phyloP scores from a whole-genome alignment of 2,329 filamentous ascomycete genomes.

The Trichophyton schoenleinii region DNA sequence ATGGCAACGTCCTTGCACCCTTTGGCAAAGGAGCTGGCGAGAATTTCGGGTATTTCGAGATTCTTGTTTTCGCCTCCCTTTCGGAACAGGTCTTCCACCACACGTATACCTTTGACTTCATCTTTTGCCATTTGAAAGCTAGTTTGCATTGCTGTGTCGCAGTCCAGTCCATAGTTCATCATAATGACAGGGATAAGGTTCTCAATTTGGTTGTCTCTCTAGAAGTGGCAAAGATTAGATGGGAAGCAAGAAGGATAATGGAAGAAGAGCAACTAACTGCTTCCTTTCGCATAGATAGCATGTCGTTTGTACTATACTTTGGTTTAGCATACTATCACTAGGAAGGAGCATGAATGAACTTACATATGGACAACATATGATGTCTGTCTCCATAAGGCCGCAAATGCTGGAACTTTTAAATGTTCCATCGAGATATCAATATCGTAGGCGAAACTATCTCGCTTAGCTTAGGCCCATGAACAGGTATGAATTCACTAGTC shows the following conservation, averaged over 20 bases:
- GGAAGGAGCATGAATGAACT: not conserved
- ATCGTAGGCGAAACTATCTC: not conserved
- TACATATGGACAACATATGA: not conserved
- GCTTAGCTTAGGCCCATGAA: not conserved
- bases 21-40: not conserved
- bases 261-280: not conserved
- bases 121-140: not conserved
- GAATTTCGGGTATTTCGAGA: not conserved
- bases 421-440: not conserved
- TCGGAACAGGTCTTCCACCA: not conserved
- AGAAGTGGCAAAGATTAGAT: not conserved
- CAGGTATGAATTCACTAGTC: not conserved
- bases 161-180: not conserved
- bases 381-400: not conserved
- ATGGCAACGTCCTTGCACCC: not conserved
- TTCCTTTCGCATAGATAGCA: not conserved
- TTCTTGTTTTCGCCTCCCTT: not conserved
- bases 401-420: not conserved
- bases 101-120: not conserved
- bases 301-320: not conserved
- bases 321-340: not conserved
- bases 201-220: constrained; percentile 1
- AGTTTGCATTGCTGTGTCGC: not conserved
- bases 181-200: not conserved
- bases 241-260: not conserved